Percentiles rank a stretch among this genome's conserved stretches.
Evolutionary conservation across 306 rosid species (phyloP).

Genomic region (Acmispon strigosus): DNA sequence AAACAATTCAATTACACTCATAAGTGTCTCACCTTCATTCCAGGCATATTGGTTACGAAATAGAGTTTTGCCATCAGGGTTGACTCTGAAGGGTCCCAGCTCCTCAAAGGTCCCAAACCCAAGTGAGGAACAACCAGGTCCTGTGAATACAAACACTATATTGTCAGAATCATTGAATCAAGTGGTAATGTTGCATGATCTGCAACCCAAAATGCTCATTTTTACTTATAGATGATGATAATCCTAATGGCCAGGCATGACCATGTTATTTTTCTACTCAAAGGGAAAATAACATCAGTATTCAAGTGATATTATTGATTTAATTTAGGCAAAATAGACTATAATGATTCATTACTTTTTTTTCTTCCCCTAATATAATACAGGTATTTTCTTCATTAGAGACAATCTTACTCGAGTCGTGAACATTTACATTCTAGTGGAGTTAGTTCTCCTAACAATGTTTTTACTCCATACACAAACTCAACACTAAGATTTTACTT

Average conservation of each 20-base stretch:
- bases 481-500: too few species aligned
- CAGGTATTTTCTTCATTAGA: too few species aligned
- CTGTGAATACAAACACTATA: constrained; percentile 4
- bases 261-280: neutral
- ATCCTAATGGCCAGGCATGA: neutral
- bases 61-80: constrained; percentile 38
- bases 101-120: constrained; percentile 54
- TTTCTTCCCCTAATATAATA: too few species aligned
- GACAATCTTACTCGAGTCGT: too few species aligned
- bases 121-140: constrained; percentile 42
- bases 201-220: neutral
- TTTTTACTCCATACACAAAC: too few species aligned
- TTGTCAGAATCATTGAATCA: neutral
- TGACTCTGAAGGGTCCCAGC: constrained; percentile 59
- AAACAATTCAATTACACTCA: neutral
- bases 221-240: neutral
- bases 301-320: neutral
- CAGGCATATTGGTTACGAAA: constrained; percentile 35
- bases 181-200: neutral
- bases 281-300: neutral
- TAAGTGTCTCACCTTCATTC: constrained; percentile 26
- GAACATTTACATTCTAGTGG: too few species aligned
- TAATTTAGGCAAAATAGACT: neutral
- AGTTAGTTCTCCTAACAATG: too few species aligned
- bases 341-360: neutral